Evolutionary conservation across 495 filamentous ascomycete genomes (phyloP).

Genomic region (Podospora pseudocomata): DNA sequence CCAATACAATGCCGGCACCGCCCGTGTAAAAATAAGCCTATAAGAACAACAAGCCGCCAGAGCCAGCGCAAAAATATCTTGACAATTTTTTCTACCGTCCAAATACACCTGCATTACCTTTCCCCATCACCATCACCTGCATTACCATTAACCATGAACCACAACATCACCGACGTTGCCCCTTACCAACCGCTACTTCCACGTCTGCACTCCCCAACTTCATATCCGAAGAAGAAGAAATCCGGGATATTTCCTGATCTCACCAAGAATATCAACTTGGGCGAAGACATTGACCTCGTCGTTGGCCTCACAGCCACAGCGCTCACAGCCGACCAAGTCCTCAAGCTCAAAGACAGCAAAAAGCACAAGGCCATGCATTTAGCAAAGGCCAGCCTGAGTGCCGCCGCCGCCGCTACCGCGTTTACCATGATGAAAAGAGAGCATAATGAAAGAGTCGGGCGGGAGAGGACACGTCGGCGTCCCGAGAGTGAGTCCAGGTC

Average conservation of each 20-base stretch:
- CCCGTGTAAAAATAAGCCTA: not conserved
- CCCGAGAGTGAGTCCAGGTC: not conserved
- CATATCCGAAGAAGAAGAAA: not conserved
- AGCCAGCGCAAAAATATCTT: not conserved
- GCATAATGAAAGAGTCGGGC: constrained; percentile 8
- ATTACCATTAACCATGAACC: not conserved
- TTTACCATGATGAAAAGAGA: constrained; percentile 27
- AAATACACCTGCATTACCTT: not conserved
- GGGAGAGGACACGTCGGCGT: not conserved
- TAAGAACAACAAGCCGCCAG: not conserved
- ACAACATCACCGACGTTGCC: not conserved
- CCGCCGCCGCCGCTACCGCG: constrained; percentile 25
- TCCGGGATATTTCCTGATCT: constrained; percentile 6
- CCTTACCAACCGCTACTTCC: not conserved
- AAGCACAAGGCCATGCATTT: constrained; percentile 25
- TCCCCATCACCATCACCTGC: not conserved
- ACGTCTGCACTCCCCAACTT: not conserved
- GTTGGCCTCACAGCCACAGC: constrained; percentile 42
- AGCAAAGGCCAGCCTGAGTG: constrained; percentile 26
- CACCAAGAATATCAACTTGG: constrained; percentile 21
- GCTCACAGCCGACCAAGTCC: constrained; percentile 32
- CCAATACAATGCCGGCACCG: not conserved
- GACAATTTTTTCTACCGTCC: not conserved
- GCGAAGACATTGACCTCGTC: constrained; percentile 43
- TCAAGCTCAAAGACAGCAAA: constrained; percentile 20